Base-by-base conservation (phyloP, 768 basidiomycete genomes). In the Naganishia friedmannii region DNA sequence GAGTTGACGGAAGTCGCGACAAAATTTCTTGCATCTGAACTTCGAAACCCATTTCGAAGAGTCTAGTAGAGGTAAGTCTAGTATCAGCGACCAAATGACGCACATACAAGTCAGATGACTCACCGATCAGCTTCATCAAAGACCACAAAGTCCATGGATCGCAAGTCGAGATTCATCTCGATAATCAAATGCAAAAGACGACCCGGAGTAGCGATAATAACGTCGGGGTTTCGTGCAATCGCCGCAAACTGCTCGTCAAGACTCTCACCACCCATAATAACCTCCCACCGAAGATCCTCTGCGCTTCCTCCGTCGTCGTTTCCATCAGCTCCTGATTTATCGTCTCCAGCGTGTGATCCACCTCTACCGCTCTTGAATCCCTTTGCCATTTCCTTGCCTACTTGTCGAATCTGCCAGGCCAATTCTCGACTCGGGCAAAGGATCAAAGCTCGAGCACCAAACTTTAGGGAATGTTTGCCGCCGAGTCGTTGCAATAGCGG, bases 31-130 rank as follows among this genome's bases (percentile, higher is more conserved):
- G 89, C 42, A 99, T 85, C 60, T 94, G 90, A 1, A 89, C 87
- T 75, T 92, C 90, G 81, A 99, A 99, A 32, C 96, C 96, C 88
- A 98, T 91, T 79, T 99, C 96, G 81, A 99, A 99, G 13, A 99
- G 87, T 63, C 60, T 63, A n/a, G 10, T 15, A 6, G 17, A 46
- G 28, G 6, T 7, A 21, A 21, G 39, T 79, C 79, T 55, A 6
- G 9, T 53, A 29, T 13, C 28, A 46, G 56, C 17, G 15, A 34
- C 4, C 32, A 69, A 34, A 21, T 9, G 3, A 51, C 34, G 45
- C 28, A 37, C 65, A 65, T 17, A 21, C n/a, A 65, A 45, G n/a
- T 21, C 4, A 28, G 32, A 17, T 10, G 42, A 28, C 60, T 63
- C 29, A 63, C 79, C 96, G 89, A 81, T 99, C 96, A 0, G 96